Percentiles rank a stretch among this genome's conserved stretches.
phyloP scores from a whole-genome alignment of 2,329 filamentous ascomycete genomes.

The Aspergillus udagawae region DNA sequence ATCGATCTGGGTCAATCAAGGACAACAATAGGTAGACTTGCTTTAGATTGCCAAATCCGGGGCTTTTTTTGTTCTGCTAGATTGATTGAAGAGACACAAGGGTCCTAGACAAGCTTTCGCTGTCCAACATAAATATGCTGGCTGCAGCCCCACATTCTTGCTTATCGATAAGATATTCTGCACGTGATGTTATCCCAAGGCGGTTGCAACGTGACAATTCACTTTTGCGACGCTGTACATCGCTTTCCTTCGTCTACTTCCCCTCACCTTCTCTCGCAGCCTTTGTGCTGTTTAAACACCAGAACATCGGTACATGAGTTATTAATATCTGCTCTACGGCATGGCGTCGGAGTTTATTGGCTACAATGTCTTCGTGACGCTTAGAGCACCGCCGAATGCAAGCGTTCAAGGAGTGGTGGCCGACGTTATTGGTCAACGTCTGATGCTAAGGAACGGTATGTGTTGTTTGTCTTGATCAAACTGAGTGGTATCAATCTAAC shows the following conservation, averaged over 20 bases:
- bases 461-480: conserved; percentile 11
- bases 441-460: conserved; percentile 70
- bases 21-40: too few relatives aligned
- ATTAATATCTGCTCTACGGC: conserved; percentile 15
- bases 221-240: conserved; percentile 12
- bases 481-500: conserved; percentile 29
- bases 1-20: too few relatives aligned
- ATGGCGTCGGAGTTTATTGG: conserved; percentile 73
- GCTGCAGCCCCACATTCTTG: not conserved
- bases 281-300: not conserved
- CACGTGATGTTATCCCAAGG: conserved; percentile 19
- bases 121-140: not conserved
- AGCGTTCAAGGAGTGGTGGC: conserved; percentile 67
- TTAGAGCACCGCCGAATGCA: conserved; percentile 61
- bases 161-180: conserved; percentile 22
- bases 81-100: too few relatives aligned
- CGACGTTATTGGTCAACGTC: conserved; percentile 63
- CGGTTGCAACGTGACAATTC: conserved; percentile 14
- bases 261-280: not conserved
- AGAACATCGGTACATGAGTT: conserved; percentile 4
- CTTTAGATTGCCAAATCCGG: too few relatives aligned
- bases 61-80: too few relatives aligned
- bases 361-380: conserved; percentile 68
- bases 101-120: not conserved
- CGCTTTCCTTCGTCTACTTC: conserved; percentile 1